Base-by-base conservation (phyloP, 2,329 filamentous ascomycete genomes). In the Neoarthrinium moseri region DNA sequence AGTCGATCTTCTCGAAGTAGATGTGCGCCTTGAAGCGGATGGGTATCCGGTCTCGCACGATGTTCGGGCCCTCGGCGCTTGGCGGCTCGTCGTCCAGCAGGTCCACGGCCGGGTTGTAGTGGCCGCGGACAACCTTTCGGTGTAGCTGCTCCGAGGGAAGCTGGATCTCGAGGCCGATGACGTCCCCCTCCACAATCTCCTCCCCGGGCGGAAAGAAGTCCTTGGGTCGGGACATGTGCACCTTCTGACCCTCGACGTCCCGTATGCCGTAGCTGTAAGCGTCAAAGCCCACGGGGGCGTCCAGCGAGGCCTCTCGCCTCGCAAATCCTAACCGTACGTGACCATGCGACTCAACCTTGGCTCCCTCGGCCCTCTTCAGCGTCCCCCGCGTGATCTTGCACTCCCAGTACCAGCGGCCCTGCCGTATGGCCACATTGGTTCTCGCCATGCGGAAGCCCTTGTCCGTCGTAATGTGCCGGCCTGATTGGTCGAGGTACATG, bases 331-430 rank as follows among this genome's bases (percentile, higher is more conserved):
- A 81, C 6, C 94, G 87, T 20, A 97, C 85, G 61, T 78, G 88
- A 59, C 74, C 78, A 34, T 73, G 75, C 42, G 77, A 73, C 23
- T 75, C 70, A 13, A 68, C 62, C 36, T 72, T 75, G 26, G 65
- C 64, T 5, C 73, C 71, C 3, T 65, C 62, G 8, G 71, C 66
- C 36, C 67, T 67, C 40, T 67, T 66, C 3, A 80, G 72, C 33
- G 89, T 83, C 27, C 94, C 94, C 53, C 84, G 83, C 8, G 91
- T 85, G 44, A 99, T 83, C 60, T 88, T 91, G 66, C 92, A 91
- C 68, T 99, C 94, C 75, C 91, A 99, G 66, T 95, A 99, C 75
- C 89, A 90, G 24, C 88, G 81, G 1, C 94, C 94, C 66, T 97
- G 89, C 36, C 94, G 78, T 4, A 91, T 88, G 20, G 88, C 90